Evolutionary conservation across 2,329 filamentous ascomycete genomes (phyloP), one percentile per base, ranked within the genome.

Genomic region (Colletotrichum sidae): DNA sequence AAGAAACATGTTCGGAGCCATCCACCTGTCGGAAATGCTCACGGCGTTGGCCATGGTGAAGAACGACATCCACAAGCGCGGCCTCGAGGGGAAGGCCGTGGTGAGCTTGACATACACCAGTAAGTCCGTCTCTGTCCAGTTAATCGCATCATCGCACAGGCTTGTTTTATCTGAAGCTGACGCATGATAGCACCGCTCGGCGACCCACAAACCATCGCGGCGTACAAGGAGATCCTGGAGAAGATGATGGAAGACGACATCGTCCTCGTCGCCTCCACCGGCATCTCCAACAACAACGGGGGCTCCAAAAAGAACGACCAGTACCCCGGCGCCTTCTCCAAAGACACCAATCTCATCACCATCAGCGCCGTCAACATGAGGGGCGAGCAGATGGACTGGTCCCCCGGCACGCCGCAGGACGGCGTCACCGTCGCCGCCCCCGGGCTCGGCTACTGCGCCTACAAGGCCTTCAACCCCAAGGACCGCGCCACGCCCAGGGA

Each of bases 201-300:
- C 49, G 34, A 52, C 0, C 25, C 25, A 0, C n/a, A 52, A 0
- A 11, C 49, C 34, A 52, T 52, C 49, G 49, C 25, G 3, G 25
- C 49, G 6, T 52, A 52, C 34, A 52, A 52, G 1, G 49, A 52
- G 34, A 52, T 52, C 0, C 34, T 52, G 8, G 49, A 37, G n/a
- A 52, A 52, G 34, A 52, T 52, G 49, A 52, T 52, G 49, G 33
- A 52, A 33, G 49, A 52, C 34, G 49, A 52, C 49, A 52, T 52
- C 34, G 49, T 52, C 2, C 49, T 52, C 9, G 33, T 52, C 9
- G 49, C 49, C 5, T n/a, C 49, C 1, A 52, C 49, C 0, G 49
- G 49, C 2, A 15, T 25, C 2, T 10, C 34, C 49, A 37, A 15
- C 34, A 52, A 52, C 34, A 52, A 52, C 49, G 8, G 9, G 0